Base-by-base conservation (phyloP, 2,329 filamentous ascomycete species). In the Aspergillus puulaauensis region DNA sequence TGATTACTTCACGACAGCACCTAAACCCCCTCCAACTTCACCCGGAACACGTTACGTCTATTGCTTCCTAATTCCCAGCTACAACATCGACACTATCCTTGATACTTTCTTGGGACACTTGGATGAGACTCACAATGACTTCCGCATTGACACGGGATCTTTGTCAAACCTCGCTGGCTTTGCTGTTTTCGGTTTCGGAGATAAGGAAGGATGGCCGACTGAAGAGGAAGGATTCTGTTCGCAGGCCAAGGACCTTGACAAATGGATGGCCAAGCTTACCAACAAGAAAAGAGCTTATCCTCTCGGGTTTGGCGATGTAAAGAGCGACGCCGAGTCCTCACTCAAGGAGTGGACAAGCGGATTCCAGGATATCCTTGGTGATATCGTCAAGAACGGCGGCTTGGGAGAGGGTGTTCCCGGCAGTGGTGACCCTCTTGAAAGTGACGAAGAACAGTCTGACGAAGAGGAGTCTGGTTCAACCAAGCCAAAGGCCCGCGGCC, bases 261-360 rank as follows among this genome's bases (percentile, higher is more conserved):
- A 87, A 71, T 98, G 95, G 93, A 90, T 99, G 90, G 92, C 93
- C n/a, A 96, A 92, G 71, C 77, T 99, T 68, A 96, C 93, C 0
- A 88, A 85, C 2, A 85, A 89, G 61, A 96, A 93, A 77, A 83
- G 93, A 70, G 93, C 91, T 1, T 98, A 89, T 67, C 93, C 93
- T 0, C 79, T 98, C 6, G 95, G 95, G 4, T 88, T 93, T 82
- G 91, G 90, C 2, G 92, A 98, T 74, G 84, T 90, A 57, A 96
- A 92, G 75, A 82, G 77, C n/a, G 89, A 95, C 70, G 85, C 86
- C 19, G 77, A 80, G 19, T 75, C 83, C 49, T 81, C 89, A 24
- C 73, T 98, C 54, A 75, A 82, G 35, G 91, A 96, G 71, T 99
- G 93, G 93, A 80, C 83, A 7, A 73, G 80, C 19, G 93, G 95